phyloP scores from a whole-genome alignment of 148 eudicot genomes.

The Bassia scoparia region DNA sequence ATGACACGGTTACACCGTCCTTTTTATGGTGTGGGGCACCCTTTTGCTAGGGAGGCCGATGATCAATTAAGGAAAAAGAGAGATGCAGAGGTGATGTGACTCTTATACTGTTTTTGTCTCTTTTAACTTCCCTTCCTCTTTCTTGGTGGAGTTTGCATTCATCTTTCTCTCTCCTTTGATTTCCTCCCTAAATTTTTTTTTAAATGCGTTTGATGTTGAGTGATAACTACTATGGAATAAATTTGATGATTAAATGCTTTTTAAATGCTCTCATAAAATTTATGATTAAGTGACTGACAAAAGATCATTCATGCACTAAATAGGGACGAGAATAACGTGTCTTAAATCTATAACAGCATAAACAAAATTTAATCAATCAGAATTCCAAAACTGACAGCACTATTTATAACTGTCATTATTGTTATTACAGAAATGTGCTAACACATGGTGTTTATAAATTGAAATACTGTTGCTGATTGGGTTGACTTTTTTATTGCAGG shows the following conservation, averaged over 20 bases:
- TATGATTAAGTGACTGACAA: too few species aligned
- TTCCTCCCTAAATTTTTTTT: too few species aligned
- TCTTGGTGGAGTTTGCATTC: background rate
- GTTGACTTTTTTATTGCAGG: slow-evolving; percentile 46
- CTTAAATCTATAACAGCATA: too few species aligned
- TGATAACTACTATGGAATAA: background rate
- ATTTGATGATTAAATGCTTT: too few species aligned
- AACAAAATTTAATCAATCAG: too few species aligned
- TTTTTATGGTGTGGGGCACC: slow-evolving; percentile 81
- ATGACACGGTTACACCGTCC: slow-evolving; percentile 73
- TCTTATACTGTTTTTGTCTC: slow-evolving; percentile 5
- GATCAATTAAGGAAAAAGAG: slow-evolving; percentile 89
- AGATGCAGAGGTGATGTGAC: slow-evolving; percentile 70
- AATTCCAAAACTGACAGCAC: too few species aligned
- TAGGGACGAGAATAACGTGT: too few species aligned
- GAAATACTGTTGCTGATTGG: slow-evolving; percentile 21
- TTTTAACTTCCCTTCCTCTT: background rate
- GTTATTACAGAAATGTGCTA: slow-evolving; percentile 1
- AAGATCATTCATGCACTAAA: too few species aligned
- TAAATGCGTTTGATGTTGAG: slow-evolving; percentile 7
- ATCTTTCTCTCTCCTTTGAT: too few species aligned
- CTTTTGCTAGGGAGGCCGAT: slow-evolving; percentile 77
- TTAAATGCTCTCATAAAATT: too few species aligned
- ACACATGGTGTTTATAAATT: background rate
- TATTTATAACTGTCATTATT: background rate